Evolutionary conservation across 2,329 filamentous ascomycete species (phyloP).

Genomic region (Aspergillus viridinutans): DNA sequence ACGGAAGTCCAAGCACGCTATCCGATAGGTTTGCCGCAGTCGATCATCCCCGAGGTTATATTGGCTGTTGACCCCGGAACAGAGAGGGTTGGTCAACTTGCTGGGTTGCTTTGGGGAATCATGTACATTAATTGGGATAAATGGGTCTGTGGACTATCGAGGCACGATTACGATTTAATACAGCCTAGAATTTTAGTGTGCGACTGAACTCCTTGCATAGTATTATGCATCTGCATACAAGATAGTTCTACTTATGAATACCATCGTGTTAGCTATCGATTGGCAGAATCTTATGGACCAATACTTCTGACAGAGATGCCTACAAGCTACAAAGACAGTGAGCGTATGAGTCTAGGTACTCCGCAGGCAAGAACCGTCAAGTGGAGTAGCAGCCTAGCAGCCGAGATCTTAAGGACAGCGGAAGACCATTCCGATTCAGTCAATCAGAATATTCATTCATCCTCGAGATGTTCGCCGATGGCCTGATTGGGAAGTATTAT

Average conservation of each 20-base stretch:
- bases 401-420: background rate
- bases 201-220: background rate
- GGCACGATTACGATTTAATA: background rate
- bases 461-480: background rate
- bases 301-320: background rate
- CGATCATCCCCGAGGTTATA: slow-evolving; percentile 18
- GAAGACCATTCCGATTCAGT: background rate
- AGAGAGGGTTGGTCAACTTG: background rate
- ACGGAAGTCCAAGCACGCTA: slow-evolving; percentile 15
- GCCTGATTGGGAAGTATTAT: background rate
- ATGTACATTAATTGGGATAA: background rate
- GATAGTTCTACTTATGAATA: too few species aligned
- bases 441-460: background rate
- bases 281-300: background rate
- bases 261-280: background rate
- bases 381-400: background rate
- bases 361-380: background rate
- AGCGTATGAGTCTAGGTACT: background rate
- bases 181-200: too few species aligned
- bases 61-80: background rate
- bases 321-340: background rate
- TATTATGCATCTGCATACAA: background rate
- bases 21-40: slow-evolving; percentile 12
- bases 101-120: background rate
- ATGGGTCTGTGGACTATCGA: background rate